These are phyloP conservation scores for Urtica urens DNA, from an alignment of 306 rosid genomes.

Conservation along the genomic window DNA sequence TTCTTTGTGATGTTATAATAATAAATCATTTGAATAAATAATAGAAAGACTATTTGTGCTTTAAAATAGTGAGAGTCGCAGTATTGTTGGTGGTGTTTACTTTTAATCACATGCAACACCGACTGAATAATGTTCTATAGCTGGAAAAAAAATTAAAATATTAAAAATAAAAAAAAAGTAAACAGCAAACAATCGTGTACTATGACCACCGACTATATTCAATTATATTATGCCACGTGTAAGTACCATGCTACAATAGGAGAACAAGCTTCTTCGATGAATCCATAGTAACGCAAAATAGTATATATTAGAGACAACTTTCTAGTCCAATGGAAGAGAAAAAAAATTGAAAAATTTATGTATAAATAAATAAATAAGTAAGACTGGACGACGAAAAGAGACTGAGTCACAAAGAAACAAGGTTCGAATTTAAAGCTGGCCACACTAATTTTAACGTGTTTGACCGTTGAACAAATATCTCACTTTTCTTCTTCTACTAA, in stretches of 20 bases:
- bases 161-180: not conserved
- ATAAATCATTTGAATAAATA: too few species aligned
- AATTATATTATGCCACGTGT: constrained; percentile 12
- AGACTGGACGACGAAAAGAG: not conserved
- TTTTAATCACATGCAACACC: not conserved
- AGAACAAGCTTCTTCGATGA: not conserved
- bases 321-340: not conserved
- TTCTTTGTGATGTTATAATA: too few species aligned
- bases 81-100: not conserved
- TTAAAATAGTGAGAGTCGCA: too few species aligned
- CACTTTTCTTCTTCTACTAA: not conserved
- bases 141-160: not conserved
- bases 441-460: constrained; percentile 11
- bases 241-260: not conserved
- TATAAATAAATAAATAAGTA: not conserved
- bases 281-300: not conserved
- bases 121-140: not conserved
- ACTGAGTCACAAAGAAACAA: constrained; percentile 10
- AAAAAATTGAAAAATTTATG: not conserved
- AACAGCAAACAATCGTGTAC: not conserved
- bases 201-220: constrained; percentile 6
- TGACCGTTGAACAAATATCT: constrained; percentile 26
- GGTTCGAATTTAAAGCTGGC: not conserved
- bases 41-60: not conserved
- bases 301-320: not conserved